Conservation (phyloP, 176 grass and related monocot genomes). For the Aegilops sharonensis region DNA sequence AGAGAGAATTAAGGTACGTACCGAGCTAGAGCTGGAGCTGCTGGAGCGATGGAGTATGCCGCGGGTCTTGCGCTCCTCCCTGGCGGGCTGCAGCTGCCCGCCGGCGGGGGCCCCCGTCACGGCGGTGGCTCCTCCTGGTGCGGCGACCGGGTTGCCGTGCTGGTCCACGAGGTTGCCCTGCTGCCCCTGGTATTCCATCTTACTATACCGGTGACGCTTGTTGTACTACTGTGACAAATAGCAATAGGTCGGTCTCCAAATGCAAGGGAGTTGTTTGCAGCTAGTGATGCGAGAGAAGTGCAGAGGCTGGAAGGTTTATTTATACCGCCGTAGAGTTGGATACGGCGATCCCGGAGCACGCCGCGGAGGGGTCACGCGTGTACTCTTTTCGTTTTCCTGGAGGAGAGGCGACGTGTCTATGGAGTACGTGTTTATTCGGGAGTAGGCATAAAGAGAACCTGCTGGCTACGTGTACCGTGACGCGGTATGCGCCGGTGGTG, state of each 20-base stretch:
- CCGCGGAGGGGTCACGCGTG: neutral
- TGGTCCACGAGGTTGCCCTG: slow-evolving; percentile 23
- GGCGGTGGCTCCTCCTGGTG: neutral
- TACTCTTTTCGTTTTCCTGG: neutral
- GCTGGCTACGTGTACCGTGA: neutral
- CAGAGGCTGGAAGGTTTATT: neutral
- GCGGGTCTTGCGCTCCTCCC: slow-evolving; percentile 21
- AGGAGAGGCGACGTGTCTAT: neutral
- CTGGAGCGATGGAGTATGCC: slow-evolving; percentile 46
- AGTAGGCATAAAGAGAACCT: neutral
- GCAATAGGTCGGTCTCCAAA: neutral
- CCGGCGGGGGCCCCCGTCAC: neutral
- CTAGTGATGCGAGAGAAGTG: neutral
- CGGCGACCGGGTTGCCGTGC: slow-evolving; percentile 22
- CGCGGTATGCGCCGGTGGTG: neutral
- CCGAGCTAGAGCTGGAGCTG: slow-evolving; percentile 70
- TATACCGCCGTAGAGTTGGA: neutral
- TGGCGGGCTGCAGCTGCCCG: slow-evolving; percentile 25
- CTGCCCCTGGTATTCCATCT: slow-evolving; percentile 22
- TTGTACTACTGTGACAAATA: no score
- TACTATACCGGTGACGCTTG: neutral
- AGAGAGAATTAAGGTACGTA: neutral
- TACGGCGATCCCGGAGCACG: neutral
- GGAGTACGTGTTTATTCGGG: neutral
- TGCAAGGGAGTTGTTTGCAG: neutral